Evolutionary conservation across 768 basidiomycete species (phyloP).

Genomic region (Gautieria morchelliformis): DNA sequence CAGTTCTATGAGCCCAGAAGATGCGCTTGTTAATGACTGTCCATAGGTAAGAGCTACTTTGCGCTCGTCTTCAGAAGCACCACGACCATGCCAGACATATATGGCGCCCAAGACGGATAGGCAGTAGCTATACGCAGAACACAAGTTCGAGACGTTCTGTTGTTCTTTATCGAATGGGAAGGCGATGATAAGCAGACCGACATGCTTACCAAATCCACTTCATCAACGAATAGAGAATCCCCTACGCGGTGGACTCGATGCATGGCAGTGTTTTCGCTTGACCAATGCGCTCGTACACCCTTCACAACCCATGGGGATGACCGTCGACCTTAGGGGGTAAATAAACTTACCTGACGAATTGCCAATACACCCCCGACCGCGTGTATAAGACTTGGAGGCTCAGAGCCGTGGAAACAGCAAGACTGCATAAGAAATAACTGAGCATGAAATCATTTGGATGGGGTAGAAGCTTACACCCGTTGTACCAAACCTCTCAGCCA

Average conservation of each 20-base stretch:
- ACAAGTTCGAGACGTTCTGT: constrained; percentile 42
- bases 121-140: constrained; percentile 81
- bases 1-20: constrained; percentile 44
- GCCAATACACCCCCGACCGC: constrained; percentile 61
- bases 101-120: constrained; percentile 57
- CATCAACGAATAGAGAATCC: constrained; percentile 54
- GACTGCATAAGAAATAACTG: background rate
- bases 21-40: constrained; percentile 28
- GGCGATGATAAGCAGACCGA: constrained; percentile 31
- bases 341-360: constrained; percentile 54
- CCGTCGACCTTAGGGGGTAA: background rate
- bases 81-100: constrained; percentile 78
- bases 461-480: constrained; percentile 35
- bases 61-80: constrained; percentile 51
- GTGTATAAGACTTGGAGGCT: constrained; percentile 52
- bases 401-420: constrained; percentile 44
- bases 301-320: constrained; percentile 17
- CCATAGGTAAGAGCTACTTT: constrained; percentile 56
- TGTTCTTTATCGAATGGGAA: background rate
- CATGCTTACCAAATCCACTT: constrained; percentile 53
- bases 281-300: constrained; percentile 70
- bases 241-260: constrained; percentile 50
- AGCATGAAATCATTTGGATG: background rate
- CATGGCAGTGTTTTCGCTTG: constrained; percentile 73
- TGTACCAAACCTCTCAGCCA: constrained; percentile 68